Base-by-base conservation (phyloP, 2,329 filamentous ascomycete genomes). In the Lachnellula subtilissima region DNA sequence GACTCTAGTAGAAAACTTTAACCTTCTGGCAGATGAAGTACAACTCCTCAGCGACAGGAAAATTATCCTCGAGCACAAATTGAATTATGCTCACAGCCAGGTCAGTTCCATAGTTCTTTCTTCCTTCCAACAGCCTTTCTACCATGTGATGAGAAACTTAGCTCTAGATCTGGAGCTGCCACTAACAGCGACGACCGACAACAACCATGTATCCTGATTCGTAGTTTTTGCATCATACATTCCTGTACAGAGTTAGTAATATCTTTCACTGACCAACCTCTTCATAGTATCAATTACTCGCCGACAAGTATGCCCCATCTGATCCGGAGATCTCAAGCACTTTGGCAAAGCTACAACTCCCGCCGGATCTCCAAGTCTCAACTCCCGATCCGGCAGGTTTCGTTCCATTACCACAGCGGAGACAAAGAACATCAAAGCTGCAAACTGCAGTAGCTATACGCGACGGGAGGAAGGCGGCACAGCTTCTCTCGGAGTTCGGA, bases 161-260 rank as follows among this genome's bases (percentile, higher is more conserved):
- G 87, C 87, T 91, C 87, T 90, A 90, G 87, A 90, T 88, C 87
- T 86, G 79, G 80, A 89, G 85, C 79, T 82, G 76, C 79, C 69
- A 67, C 54, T 61, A 28, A 72, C 76, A 78, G 76, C 77, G 69
- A 73, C 82, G 86, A 88, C 79, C 77, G 84, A 88, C 73, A 82
- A 66, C 56, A 56, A 73, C 71, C 74, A 78, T 78, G 72, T 78
- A 77, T 79, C 76, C 75, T 77, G 76, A 78, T 69, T 76, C 75
- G 77, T 43, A 25, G 9, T 28, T 23, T 46, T 60, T 56, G 45
- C 58, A 60, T 55, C 55, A 59, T 61, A 23, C 57, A 52, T 37
- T 56, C 23, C 42, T 59, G 54, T 39, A 57, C 60, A 50, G 22
- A 48, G 19, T 59, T 6, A 35, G 8, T 47, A 32, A 48, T 35